Conservation (phyloP, 495 filamentous ascomycete genomes). For the Pseudomonodictys pantanalensis region DNA sequence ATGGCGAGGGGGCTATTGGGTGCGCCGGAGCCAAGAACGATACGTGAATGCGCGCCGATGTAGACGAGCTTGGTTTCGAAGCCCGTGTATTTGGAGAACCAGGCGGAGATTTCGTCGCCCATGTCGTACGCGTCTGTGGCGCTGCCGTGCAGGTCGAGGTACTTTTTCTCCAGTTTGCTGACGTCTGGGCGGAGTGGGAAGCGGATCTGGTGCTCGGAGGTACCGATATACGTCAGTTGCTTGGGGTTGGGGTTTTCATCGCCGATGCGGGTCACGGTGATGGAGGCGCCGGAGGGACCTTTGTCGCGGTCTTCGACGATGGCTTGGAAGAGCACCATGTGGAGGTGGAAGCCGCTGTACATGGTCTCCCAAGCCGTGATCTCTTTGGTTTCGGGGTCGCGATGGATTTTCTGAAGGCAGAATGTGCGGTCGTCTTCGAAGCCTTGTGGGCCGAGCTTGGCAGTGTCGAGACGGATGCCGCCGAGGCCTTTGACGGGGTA, state of each 20-base stretch:
- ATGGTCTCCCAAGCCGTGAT: conserved; percentile 3
- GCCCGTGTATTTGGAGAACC: background rate
- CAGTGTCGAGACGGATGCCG: background rate
- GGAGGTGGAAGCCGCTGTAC: conserved; percentile 3
- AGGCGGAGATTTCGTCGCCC: background rate
- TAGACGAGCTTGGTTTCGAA: conserved; percentile 2
- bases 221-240: background rate
- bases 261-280: background rate
- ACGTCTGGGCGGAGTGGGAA: background rate
- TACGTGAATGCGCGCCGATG: background rate
- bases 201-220: background rate
- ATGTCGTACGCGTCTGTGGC: conserved; percentile 4
- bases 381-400: background rate
- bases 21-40: conserved; percentile 1
- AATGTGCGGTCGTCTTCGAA: conserved; percentile 4
- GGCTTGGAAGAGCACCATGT: conserved; percentile 1
- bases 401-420: conserved; percentile 3
- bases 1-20: background rate
- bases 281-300: background rate
- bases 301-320: background rate
- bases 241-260: background rate
- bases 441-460: background rate
- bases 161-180: background rate
- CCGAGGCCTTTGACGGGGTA: conserved; percentile 6
- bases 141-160: conserved; percentile 6